Evolutionary conservation across 306 rosid species (phyloP).

Genomic region (Astragalus membranaceus): DNA sequence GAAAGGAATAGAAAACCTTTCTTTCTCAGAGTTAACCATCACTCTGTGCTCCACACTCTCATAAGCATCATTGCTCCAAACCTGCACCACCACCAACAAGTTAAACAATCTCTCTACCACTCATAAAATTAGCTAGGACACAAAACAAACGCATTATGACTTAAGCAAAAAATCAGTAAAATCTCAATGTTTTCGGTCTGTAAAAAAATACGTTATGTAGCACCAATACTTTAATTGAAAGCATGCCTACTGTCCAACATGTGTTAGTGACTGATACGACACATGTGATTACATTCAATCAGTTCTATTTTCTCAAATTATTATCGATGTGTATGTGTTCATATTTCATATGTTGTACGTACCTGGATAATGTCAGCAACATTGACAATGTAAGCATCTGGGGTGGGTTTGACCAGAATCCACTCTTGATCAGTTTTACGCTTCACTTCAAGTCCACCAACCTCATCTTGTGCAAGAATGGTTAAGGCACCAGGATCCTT

Average conservation of each 20-base stretch:
- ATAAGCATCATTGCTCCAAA: constrained; percentile 76
- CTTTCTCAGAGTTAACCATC: constrained; percentile 54
- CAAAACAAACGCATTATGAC: too few species aligned
- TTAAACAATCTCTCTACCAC: not conserved
- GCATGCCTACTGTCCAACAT: too few species aligned
- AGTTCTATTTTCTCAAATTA: too few species aligned
- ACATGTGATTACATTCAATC: too few species aligned
- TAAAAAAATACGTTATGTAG: too few species aligned
- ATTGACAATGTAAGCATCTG: constrained; percentile 53
- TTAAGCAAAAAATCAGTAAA: too few species aligned
- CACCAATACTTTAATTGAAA: too few species aligned
- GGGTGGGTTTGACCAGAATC: constrained; percentile 52
- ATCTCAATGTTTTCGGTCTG: too few species aligned
- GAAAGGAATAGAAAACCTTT: constrained; percentile 61
- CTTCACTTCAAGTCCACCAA: constrained; percentile 63
- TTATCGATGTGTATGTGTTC: too few species aligned
- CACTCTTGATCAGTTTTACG: constrained; percentile 54
- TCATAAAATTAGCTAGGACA: too few species aligned
- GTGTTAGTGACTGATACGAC: too few species aligned
- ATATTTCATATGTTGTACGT: too few species aligned
- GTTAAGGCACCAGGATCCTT: constrained; percentile 53
- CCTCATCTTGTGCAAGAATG: constrained; percentile 56
- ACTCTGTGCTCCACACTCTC: constrained; percentile 79
- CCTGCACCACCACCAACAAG: constrained; percentile 27
- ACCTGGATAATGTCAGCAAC: constrained; percentile 57